Evolutionary conservation across 257 asterid species (phyloP).

Genomic region (Primulina tabacum): DNA sequence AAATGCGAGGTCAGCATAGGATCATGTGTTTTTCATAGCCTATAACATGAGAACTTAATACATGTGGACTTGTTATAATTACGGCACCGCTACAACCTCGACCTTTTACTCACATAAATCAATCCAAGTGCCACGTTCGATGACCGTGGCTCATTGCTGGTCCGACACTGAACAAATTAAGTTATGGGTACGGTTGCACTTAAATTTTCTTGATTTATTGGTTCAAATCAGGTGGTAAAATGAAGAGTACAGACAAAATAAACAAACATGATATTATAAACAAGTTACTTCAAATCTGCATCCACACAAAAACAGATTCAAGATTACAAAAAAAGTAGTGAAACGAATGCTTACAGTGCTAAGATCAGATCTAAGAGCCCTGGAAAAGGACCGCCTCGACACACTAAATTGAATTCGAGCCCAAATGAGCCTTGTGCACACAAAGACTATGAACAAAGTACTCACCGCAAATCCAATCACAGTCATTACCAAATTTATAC

Average conservation of each 20-base stretch:
- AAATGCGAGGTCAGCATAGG: not conserved
- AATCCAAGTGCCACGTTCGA: not conserved
- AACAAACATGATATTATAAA: slow-evolving; percentile 6
- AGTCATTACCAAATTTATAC: slow-evolving; percentile 85
- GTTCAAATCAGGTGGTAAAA: not conserved
- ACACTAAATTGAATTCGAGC: slow-evolving; percentile 67
- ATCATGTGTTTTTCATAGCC: not conserved
- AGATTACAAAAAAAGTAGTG: slow-evolving; percentile 5
- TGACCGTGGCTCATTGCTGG: not conserved
- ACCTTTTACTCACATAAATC: not conserved
- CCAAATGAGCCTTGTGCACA: slow-evolving; percentile 77
- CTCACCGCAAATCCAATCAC: slow-evolving; percentile 82
- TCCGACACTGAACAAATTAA: not conserved
- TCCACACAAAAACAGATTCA: slow-evolving; percentile 5
- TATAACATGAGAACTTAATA: not conserved
- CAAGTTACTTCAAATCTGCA: slow-evolving; percentile 12
- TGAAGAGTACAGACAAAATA: slow-evolving; percentile 1
- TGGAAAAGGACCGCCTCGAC: slow-evolving; percentile 44
- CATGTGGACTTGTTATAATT: not conserved
- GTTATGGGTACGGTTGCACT: not conserved
- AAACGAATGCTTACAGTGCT: slow-evolving; percentile 55
- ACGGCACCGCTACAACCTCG: not conserved
- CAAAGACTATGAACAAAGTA: slow-evolving; percentile 72
- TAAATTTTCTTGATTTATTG: not conserved
- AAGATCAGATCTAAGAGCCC: slow-evolving; percentile 61